phyloP scores from a whole-genome alignment of 2,329 filamentous ascomycete species.

The Curvularia spicifera region DNA sequence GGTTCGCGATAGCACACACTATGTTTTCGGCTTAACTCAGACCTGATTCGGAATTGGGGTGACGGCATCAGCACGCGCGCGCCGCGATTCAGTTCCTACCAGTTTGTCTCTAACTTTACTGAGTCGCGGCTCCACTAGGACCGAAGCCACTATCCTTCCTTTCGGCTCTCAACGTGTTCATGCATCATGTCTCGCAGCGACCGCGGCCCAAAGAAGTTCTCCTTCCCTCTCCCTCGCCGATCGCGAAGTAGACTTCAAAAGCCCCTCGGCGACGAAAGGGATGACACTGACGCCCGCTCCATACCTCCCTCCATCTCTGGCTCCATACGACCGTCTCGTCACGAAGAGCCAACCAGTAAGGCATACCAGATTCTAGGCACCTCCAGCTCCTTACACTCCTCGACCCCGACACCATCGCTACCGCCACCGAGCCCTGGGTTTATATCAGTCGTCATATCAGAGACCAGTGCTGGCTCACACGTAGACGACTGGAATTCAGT shows the following conservation, averaged over 20 bases:
- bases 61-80: constrained; percentile 14
- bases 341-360: constrained; percentile 40
- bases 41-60: constrained; percentile 16
- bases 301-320: constrained; percentile 26
- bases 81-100: constrained; percentile 35
- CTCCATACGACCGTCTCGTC: constrained; percentile 35
- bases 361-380: constrained; percentile 50
- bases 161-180: constrained; percentile 8
- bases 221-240: constrained; percentile 48
- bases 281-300: constrained; percentile 19
- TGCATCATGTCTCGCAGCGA: constrained; percentile 39
- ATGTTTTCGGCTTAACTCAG: constrained; percentile 19
- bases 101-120: constrained; percentile 25
- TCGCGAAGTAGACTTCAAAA: constrained; percentile 30
- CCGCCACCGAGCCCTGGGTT: constrained; percentile 38
- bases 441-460: constrained; percentile 42
- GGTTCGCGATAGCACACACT: constrained; percentile 19
- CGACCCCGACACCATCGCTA: constrained; percentile 30
- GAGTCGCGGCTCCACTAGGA: constrained; percentile 36
- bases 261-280: constrained; percentile 16
- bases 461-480: constrained; percentile 39
- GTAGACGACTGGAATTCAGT: constrained; percentile 31
- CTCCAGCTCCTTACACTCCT: constrained; percentile 37
- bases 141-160: constrained; percentile 19
- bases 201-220: constrained; percentile 43